Evolutionary conservation across 2,329 filamentous ascomycete species (phyloP), one percentile per base, ranked within the genome.

Genomic region (Neurospora sp.): DNA sequence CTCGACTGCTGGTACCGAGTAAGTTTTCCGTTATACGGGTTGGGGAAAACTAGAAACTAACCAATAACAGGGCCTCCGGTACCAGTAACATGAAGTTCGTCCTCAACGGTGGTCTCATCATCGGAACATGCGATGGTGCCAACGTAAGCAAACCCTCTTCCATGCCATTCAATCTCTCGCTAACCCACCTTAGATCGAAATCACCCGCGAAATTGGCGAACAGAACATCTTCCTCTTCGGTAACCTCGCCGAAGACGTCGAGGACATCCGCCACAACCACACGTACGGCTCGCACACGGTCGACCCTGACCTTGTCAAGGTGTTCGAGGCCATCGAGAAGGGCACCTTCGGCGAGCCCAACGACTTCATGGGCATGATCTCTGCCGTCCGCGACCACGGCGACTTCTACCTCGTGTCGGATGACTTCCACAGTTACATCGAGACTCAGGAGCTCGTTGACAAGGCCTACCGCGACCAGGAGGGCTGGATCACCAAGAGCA

Each of bases 61-160:
- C 39, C 9, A 8, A 68, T 38, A 38, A 71, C 67, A 87, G 84
- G 79, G 88, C 88, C 23, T 90, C 87, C 73, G 95, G 95, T 73
- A 97, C 93, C 13, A 97, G 93, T 78, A 99, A 99, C 88, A 99
- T 99, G 96, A 99, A 99, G 82, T 99, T 99, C 80, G 96, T 97
- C 15, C 86, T 99, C 77, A 99, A 98, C 77, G 96, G 96, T 73
- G 96, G 96, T 73, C 85, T 99, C 72, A 97, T 99, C 77, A 99
- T 99, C 76, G 96, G 96, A 76, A 99, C 96, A 23, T 97, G 95
- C 79, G 96, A 99, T 77, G 96, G 96, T 78, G 96, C 96, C 73
- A 99, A 99, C 78, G 93, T 96, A 85, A 86, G 90, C 84, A 13
- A 36, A 36, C 15, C 38, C 13, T 13, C 28, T 58, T 15, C 17